Evolutionary conservation across 768 basidiomycete genomes (phyloP).

Genomic region (Tremella yokohamensis): DNA sequence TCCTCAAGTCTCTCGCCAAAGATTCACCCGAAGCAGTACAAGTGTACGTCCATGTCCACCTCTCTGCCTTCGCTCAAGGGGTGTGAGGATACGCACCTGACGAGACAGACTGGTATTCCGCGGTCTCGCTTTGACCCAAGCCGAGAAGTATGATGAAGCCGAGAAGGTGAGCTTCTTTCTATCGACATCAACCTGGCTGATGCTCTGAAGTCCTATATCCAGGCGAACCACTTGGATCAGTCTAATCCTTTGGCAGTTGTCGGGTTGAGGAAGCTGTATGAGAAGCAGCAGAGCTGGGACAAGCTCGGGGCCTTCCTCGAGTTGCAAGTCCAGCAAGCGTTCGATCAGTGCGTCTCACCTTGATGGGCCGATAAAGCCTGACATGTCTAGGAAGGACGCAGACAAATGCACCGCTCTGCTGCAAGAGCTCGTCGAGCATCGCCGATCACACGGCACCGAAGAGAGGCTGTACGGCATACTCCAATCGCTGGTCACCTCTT

Average conservation of each 20-base stretch:
- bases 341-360: constrained; percentile 57
- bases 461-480: constrained; percentile 70
- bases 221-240: constrained; percentile 68
- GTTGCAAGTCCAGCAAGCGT: constrained; percentile 61
- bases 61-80: not conserved
- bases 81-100: not conserved
- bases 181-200: constrained; percentile 4
- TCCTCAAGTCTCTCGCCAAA: constrained; percentile 31
- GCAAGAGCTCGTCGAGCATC: constrained; percentile 69
- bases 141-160: constrained; percentile 67
- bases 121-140: constrained; percentile 72
- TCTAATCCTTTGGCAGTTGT: constrained; percentile 65
- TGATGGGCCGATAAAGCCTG: not conserved
- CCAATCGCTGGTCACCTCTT: constrained; percentile 69
- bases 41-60: constrained; percentile 21
- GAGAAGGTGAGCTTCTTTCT: constrained; percentile 67
- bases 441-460: constrained; percentile 61
- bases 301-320: constrained; percentile 52
- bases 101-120: constrained; percentile 72
- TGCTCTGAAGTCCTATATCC: constrained; percentile 64
- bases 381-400: constrained; percentile 61
- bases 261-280: constrained; percentile 46
- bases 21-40: constrained; percentile 34
- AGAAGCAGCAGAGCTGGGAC: constrained; percentile 28
- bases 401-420: constrained; percentile 74